Evolutionary conservation across 2,329 filamentous ascomycete species (phyloP), one percentile per base, ranked within the genome.

Genomic region (Pezicula rhizophila): DNA sequence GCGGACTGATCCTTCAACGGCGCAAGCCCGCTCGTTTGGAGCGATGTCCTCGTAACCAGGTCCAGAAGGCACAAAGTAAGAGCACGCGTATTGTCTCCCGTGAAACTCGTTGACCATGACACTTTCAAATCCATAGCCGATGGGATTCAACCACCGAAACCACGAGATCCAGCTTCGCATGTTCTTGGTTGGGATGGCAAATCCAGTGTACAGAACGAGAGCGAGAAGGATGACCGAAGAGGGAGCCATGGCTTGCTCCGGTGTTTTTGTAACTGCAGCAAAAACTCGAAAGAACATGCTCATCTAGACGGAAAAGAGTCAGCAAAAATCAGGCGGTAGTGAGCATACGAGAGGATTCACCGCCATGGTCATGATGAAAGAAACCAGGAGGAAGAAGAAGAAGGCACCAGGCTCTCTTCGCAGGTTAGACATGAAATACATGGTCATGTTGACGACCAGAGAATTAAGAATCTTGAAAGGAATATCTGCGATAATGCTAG

Each of bases 351-450:
- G 18, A 18, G 18, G 18, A 18, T 3, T 18, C 3, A 18, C 18
- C 18, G 18, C 18, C 18, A 18, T 18, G 18, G 18, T 18, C 18
- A 18, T 18, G 18, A 18, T 46, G 37, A 54, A 54, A 28, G 31
- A 37, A 15, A 54, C 47, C 7, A 54, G 44, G 31, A 49, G 47
- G 76, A 89, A 95, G 71, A 89, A 86, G 75, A 95, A 95, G 74
- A 91, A 95, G 0, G 83, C 70, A 2, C 84, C 85, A 0, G 86
- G 72, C 55, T 85, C 82, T 28, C 51, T 31, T 41, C 46, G 49
- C 34, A 95, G 71, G 53, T 89, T 85, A 0, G 87, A 85, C 80
- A 96, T 85, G 68, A 96, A 96, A 70, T 96, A 96, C 2, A 96
- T 68, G 1, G 80, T 76, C 40, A 89, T 44, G 63, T 95, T 95